Percentiles rank a stretch among this genome's conserved stretches.
Conservation (phyloP, 192 early-diverging fungal species). For the Rhizoclosmatium sp. region DNA sequence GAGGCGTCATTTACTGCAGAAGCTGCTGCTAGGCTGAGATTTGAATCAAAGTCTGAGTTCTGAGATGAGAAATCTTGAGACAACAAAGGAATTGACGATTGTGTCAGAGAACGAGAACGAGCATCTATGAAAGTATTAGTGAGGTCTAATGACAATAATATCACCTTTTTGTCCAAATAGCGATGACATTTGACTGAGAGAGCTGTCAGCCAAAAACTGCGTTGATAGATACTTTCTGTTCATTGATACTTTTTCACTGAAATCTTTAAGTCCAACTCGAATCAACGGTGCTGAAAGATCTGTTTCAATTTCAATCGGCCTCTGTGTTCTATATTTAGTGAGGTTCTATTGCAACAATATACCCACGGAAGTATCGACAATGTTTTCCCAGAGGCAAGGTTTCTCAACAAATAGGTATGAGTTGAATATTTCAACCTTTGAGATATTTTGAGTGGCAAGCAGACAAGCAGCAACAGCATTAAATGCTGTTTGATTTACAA, state of each 20-base stretch:
- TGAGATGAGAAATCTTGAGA: background rate
- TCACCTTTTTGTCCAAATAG: background rate
- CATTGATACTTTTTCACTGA: constrained; percentile 17
- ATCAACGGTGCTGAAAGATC: constrained; percentile 41
- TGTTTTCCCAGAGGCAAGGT: constrained; percentile 67
- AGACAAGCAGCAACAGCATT: constrained; percentile 27
- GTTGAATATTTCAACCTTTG: constrained; percentile 51
- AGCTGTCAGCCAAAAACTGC: constrained; percentile 66
- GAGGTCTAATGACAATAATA: background rate
- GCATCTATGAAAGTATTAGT: background rate
- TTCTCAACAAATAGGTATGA: constrained; percentile 70
- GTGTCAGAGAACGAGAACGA: background rate
- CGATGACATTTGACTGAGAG: constrained; percentile 61
- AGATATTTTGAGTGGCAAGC: constrained; percentile 21
- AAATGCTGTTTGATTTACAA: constrained; percentile 21
- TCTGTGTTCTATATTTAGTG: constrained; percentile 15
- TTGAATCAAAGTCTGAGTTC: background rate
- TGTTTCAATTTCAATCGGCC: constrained; percentile 16
- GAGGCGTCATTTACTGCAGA: background rate
- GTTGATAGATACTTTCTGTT: constrained; percentile 60
- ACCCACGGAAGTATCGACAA: constrained; percentile 58
- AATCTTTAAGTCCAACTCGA: constrained; percentile 38
- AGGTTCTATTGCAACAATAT: background rate
- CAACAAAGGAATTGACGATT: background rate
- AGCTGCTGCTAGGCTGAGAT: background rate